A percentile compares a stretch with the other conserved stretches of the same genome.
These are phyloP conservation scores for Termitomyces sp. DNA, from an alignment of 768 basidiomycete species.

Conservation along the genomic window DNA sequence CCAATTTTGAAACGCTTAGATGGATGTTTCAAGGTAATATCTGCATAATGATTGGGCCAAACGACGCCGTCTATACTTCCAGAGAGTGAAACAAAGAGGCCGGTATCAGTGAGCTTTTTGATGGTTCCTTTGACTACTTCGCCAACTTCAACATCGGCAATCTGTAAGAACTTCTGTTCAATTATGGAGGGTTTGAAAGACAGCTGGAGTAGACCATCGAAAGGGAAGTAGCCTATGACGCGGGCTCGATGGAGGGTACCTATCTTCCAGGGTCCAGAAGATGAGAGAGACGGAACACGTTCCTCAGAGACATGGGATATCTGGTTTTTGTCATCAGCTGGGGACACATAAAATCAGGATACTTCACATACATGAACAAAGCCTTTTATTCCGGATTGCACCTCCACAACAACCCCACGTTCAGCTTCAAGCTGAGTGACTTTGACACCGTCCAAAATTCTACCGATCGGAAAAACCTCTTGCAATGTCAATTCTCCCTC, in stretches of 20 bases:
- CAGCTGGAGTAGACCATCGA: conserved; percentile 89
- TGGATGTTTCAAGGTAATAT: conserved; percentile 91
- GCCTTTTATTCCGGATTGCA: conserved; percentile 60
- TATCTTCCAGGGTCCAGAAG: conserved; percentile 75
- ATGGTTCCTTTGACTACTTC: conserved; percentile 84
- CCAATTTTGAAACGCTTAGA: conserved; percentile 86
- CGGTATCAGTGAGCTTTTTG: conserved; percentile 75
- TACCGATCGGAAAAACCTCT: conserved; percentile 69
- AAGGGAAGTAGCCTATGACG: conserved; percentile 76
- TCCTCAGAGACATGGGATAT: conserved; percentile 94
- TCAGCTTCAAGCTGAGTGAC: conserved; percentile 74
- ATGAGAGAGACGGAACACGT: conserved; percentile 73
- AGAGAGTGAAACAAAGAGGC: conserved; percentile 79
- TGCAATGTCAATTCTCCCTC: conserved; percentile 29
- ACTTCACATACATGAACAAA: conserved; percentile 74
- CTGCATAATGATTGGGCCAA: conserved; percentile 94
- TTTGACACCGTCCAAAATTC: conserved; percentile 63
- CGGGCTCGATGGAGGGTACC: conserved; percentile 80
- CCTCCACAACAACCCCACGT: conserved; percentile 70
- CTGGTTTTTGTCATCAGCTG: conserved; percentile 32
- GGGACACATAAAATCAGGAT: not conserved
- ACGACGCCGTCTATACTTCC: conserved; percentile 89
- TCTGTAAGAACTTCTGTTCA: conserved; percentile 80
- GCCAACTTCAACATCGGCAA: conserved; percentile 78
- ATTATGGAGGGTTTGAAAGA: conserved; percentile 79